A percentile compares a stretch with the other conserved stretches of the same genome.
These are phyloP conservation scores for Scheffersomyces stipitis DNA, from an alignment of 805 yeast genomes.

Conservation along the genomic window DNA sequence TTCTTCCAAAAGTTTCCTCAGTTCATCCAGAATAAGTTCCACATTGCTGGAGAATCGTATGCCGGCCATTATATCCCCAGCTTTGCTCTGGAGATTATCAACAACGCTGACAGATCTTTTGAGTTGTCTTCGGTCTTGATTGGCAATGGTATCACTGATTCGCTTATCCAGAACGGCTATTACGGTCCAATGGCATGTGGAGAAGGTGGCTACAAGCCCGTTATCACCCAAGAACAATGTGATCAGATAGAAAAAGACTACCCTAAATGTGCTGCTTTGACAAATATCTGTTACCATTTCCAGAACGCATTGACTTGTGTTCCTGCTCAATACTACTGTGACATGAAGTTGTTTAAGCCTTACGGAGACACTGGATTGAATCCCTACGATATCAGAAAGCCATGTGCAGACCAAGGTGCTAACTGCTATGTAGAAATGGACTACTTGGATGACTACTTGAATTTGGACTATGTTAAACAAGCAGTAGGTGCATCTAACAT, in stretches of 20 bases:
- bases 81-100: slow-evolving; percentile 22
- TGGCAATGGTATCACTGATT: slow-evolving; percentile 47
- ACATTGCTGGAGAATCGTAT: slow-evolving; percentile 26
- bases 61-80: slow-evolving; percentile 27
- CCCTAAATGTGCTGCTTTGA: slow-evolving; percentile 33
- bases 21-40: slow-evolving; percentile 18
- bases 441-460: slow-evolving; percentile 51
- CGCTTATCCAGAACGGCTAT: slow-evolving; percentile 37
- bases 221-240: slow-evolving; percentile 32
- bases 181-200: slow-evolving; percentile 49
- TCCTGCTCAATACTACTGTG: slow-evolving; percentile 38
- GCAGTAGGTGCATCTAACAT: slow-evolving; percentile 57
- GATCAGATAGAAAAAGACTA: slow-evolving; percentile 32
- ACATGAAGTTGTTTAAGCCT: slow-evolving; percentile 24
- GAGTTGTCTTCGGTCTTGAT: slow-evolving; percentile 40
- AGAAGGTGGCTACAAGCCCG: slow-evolving; percentile 43
- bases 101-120: slow-evolving; percentile 20
- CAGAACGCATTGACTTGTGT: slow-evolving; percentile 39
- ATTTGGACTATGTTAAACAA: slow-evolving; percentile 51
- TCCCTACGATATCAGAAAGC: slow-evolving; percentile 61
- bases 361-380: slow-evolving; percentile 53
- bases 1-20: slow-evolving; percentile 26
- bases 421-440: slow-evolving; percentile 54
- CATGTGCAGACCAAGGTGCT: slow-evolving; percentile 48
- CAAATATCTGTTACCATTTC: slow-evolving; percentile 29